phyloP scores from a whole-genome alignment of 352 stramenopile species.

The Elongisporangium senticosum region DNA sequence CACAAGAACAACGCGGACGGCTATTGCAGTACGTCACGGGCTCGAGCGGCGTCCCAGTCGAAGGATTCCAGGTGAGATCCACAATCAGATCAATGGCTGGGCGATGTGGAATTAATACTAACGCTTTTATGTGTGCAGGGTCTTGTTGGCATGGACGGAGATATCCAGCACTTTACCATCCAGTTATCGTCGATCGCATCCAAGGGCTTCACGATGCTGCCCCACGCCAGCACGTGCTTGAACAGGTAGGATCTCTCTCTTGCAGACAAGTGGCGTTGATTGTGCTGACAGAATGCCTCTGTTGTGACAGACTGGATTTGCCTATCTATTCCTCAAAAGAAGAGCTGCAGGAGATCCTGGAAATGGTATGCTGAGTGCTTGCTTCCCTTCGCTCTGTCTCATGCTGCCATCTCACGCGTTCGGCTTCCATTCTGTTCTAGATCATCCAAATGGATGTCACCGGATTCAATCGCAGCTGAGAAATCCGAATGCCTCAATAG shows the following conservation, averaged over 20 bases:
- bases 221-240: constrained; percentile 76
- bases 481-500: not conserved
- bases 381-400: not conserved
- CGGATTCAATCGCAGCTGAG: constrained; percentile 66
- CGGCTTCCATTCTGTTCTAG: constrained; percentile 15
- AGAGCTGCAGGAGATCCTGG: constrained; percentile 91
- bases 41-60: constrained; percentile 71
- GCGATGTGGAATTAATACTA: not conserved
- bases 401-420: constrained; percentile 1
- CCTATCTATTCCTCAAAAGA: constrained; percentile 76
- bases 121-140: constrained; percentile 18
- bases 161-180: constrained; percentile 72
- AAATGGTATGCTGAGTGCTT: constrained; percentile 57
- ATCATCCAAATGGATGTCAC: constrained; percentile 72
- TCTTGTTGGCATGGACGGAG: constrained; percentile 70
- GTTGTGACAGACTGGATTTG: constrained; percentile 51
- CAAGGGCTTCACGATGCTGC: constrained; percentile 47
- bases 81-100: not conserved
- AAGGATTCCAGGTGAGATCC: constrained; percentile 57
- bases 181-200: constrained; percentile 43
- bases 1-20: constrained; percentile 50
- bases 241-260: constrained; percentile 40
- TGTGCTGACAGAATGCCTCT: constrained; percentile 8
- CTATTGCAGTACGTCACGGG: constrained; percentile 84
- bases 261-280: not conserved